Conservation (phyloP, 2,329 filamentous ascomycete genomes). For the Leptographium radiaticola region DNA sequence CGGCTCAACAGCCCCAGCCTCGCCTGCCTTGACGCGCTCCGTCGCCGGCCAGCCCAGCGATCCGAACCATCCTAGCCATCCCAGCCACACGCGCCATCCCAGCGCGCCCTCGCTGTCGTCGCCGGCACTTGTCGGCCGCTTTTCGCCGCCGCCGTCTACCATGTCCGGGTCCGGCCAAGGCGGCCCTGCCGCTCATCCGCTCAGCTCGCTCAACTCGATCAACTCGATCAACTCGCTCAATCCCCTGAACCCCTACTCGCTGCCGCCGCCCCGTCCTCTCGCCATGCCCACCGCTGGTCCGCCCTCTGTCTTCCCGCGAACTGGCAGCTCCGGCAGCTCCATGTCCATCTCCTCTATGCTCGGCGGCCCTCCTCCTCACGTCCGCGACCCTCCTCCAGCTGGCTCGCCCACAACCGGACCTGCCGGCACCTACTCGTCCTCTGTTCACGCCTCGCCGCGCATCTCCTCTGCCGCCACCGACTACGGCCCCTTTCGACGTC, state of each 20-base stretch:
- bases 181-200: conserved; percentile 3
- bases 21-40: not conserved
- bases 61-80: not conserved
- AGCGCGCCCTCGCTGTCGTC: conserved; percentile 31
- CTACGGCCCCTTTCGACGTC: conserved; percentile 49
- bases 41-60: no score
- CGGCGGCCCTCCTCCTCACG: conserved; percentile 30
- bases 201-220: conserved; percentile 13
- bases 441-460: conserved; percentile 41
- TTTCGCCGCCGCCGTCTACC: conserved; percentile 8
- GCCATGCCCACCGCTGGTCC: conserved; percentile 29
- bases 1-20: not conserved
- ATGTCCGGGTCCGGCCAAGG: conserved; percentile 8
- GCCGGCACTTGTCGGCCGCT: conserved; percentile 22
- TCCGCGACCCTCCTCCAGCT: conserved; percentile 21
- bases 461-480: conserved; percentile 43
- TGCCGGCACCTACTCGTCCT: conserved; percentile 15
- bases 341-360: conserved; percentile 52
- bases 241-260: conserved; percentile 25
- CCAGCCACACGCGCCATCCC: conserved; percentile 26
- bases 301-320: conserved; percentile 31
- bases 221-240: conserved; percentile 10
- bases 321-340: conserved; percentile 34
- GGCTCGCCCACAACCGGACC: conserved; percentile 17
- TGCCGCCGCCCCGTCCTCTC: conserved; percentile 32